A percentile compares a stretch with the other conserved stretches of the same genome.
Evolutionary conservation across 441 rosid genomes (phyloP).

Genomic region (Eruca vesicaria): DNA sequence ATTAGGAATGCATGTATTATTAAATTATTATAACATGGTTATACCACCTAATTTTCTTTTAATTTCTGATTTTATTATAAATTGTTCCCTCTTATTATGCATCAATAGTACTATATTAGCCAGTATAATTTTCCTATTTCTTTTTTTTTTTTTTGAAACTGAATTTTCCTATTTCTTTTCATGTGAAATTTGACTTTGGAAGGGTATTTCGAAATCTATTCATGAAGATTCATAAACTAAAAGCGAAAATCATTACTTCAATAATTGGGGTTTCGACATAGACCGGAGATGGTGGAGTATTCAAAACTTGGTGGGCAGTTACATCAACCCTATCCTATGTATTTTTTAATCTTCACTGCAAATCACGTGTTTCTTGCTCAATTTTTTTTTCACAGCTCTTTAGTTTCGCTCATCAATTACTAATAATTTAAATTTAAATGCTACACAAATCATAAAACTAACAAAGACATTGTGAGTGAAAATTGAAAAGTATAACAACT

Average conservation of each 20-base stretch:
- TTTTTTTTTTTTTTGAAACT: no score
- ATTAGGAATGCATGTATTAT: no score
- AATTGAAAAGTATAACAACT: not conserved
- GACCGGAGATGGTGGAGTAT: not conserved
- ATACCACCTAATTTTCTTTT: no score
- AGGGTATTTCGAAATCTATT: not conserved
- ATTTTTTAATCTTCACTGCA: not conserved
- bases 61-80: no score
- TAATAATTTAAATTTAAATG: not conserved
- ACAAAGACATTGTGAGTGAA: not conserved
- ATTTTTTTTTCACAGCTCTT: no score
- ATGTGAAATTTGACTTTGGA: not conserved
- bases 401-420: not conserved
- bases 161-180: no score
- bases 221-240: not conserved
- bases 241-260: not conserved
- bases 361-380: not conserved
- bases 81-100: not conserved
- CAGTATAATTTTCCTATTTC: not conserved
- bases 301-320: not conserved
- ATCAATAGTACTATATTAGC: not conserved
- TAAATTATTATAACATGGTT: no score
- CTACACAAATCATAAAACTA: not conserved
- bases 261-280: not conserved
- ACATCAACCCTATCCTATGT: not conserved